Conservation (phyloP, 331 rosid species). For the Pyracantha coccinea region DNA sequence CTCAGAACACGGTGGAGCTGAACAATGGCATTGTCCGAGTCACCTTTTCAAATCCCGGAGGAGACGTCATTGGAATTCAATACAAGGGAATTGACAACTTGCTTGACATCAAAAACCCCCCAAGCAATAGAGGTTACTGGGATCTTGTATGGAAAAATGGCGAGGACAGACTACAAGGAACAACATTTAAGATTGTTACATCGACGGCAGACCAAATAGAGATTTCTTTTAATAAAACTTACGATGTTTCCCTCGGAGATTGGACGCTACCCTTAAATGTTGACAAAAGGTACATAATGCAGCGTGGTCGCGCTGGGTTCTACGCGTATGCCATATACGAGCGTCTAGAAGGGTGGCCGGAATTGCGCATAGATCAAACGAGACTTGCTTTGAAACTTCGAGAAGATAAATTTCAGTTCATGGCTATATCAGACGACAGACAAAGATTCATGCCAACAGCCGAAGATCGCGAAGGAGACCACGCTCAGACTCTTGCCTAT, state of each 20-base stretch:
- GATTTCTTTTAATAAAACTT: conserved; percentile 59
- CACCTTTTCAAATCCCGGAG: conserved; percentile 45
- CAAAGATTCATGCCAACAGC: conserved; percentile 59
- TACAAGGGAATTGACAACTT: conserved; percentile 45
- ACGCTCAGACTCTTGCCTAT: conserved; percentile 34
- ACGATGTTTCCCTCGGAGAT: conserved; percentile 24
- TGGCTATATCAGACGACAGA: conserved; percentile 55
- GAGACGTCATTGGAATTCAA: conserved; percentile 45
- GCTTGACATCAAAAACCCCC: conserved; percentile 18
- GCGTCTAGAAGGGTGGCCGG: conserved; percentile 45
- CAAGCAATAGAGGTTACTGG: conserved; percentile 62
- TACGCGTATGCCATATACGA: conserved; percentile 55
- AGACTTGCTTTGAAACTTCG: conserved; percentile 52
- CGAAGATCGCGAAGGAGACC: conserved; percentile 30
- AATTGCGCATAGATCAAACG: conserved; percentile 39
- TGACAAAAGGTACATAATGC: conserved; percentile 74
- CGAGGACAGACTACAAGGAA: conserved; percentile 38
- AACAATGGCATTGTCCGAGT: conserved; percentile 52
- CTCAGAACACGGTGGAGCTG: conserved; percentile 30
- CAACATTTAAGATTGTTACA: conserved; percentile 27
- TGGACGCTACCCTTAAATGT: conserved; percentile 36
- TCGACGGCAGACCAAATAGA: conserved; percentile 33
- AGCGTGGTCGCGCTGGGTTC: conserved; percentile 52
- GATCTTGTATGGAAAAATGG: conserved; percentile 64
- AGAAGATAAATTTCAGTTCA: conserved; percentile 31